Conservation (phyloP, 768 basidiomycete genomes). For the Pilatotrama ljubarskyi region DNA sequence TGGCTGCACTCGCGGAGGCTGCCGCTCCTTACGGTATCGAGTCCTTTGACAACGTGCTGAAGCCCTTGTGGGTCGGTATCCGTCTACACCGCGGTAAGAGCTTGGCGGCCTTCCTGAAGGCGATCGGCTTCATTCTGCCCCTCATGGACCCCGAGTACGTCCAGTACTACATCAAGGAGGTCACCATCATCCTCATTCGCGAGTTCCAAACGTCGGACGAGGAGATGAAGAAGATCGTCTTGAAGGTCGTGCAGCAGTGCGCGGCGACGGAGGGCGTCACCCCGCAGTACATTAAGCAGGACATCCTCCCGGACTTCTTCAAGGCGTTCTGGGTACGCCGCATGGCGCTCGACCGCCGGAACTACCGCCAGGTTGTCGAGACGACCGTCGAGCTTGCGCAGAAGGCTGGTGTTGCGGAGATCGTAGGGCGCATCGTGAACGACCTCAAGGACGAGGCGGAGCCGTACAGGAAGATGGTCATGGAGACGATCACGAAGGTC, state of each 20-base stretch:
- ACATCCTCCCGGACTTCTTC: conserved; percentile 99
- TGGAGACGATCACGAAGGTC: conserved; percentile 99
- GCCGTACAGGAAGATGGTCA: conserved; percentile 98
- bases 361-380: conserved; percentile 97
- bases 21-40: conserved; percentile 99
- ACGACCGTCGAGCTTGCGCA: conserved; percentile 98
- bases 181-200: conserved; percentile 93
- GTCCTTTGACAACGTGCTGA: conserved; percentile 96
- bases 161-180: conserved; percentile 98
- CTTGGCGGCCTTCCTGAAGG: conserved; percentile 93
- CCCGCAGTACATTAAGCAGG: conserved; percentile 92
- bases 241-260: conserved; percentile 99
- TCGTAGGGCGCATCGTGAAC: conserved; percentile 84
- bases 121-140: conserved; percentile 98
- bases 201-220: conserved; percentile 99
- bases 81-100: conserved; percentile 94
- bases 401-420: conserved; percentile 95
- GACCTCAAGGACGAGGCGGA: conserved; percentile 91
- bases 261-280: conserved; percentile 98
- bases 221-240: conserved; percentile 99
- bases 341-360: conserved; percentile 95
- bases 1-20: conserved; percentile 95
- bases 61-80: conserved; percentile 92
- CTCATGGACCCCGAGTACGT: conserved; percentile 99
- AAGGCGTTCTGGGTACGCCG: conserved; percentile 98